phyloP scores from a whole-genome alignment of 106 monocot species.

The Dioscorea dumetorum region DNA sequence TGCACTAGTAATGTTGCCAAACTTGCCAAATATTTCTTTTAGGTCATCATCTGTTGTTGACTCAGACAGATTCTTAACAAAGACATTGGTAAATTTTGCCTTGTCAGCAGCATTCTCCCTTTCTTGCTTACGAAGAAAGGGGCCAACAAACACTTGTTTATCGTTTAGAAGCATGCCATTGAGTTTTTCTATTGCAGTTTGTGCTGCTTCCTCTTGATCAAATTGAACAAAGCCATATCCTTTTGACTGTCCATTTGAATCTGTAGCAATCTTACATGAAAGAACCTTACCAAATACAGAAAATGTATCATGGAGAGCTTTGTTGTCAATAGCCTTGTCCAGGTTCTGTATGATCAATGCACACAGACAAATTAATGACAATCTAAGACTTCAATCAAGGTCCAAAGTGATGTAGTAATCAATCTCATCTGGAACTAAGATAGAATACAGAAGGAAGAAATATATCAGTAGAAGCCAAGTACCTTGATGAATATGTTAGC shows the following conservation, averaged over 20 bases:
- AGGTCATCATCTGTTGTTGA: conserved; percentile 55
- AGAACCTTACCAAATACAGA: conserved; percentile 56
- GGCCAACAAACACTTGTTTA: conserved; percentile 64
- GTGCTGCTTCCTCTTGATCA: conserved; percentile 61
- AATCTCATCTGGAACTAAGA: too few species aligned
- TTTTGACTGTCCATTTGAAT: conserved; percentile 63
- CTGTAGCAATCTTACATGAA: conserved; percentile 60
- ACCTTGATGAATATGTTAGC: conserved; percentile 98
- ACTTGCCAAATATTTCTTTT: conserved; percentile 36
- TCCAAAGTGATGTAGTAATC: too few species aligned
- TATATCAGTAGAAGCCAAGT: not conserved
- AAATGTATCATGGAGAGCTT: conserved; percentile 72
- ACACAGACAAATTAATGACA: not conserved
- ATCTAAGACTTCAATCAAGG: too few species aligned
- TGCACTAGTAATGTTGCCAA: conserved; percentile 58
- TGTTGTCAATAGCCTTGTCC: conserved; percentile 87
- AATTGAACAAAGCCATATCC: conserved; percentile 80
- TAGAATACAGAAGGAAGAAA: too few species aligned
- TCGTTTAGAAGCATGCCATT: conserved; percentile 76
- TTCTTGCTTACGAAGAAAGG: conserved; percentile 67
- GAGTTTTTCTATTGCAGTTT: conserved; percentile 53
- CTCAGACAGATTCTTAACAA: conserved; percentile 63
- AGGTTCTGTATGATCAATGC: conserved; percentile 48
- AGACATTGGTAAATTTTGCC: conserved; percentile 59
- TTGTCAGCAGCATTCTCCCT: conserved; percentile 39